phyloP scores from a whole-genome alignment of 2,329 filamentous ascomycete species.

The Phialemonium atrogriseum region DNA sequence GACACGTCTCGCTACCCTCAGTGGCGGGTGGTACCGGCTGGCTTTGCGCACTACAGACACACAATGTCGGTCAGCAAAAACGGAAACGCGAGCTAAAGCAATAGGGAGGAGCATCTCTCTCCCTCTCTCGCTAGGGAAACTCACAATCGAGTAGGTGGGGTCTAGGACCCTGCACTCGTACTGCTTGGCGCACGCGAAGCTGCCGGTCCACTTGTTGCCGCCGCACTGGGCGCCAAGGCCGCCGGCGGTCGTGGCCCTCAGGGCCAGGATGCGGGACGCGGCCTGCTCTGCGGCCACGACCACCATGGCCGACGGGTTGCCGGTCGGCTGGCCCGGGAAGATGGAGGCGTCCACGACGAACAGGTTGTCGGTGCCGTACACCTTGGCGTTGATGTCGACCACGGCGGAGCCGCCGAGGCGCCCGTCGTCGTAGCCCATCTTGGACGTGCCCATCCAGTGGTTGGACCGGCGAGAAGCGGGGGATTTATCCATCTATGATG shows the following conservation, averaged over 20 bases:
- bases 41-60: no score
- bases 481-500: slow-evolving; percentile 28
- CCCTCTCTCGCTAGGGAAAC: no score
- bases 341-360: slow-evolving; percentile 62
- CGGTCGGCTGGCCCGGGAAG: slow-evolving; percentile 60
- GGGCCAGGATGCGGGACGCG: slow-evolving; percentile 39
- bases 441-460: slow-evolving; percentile 52
- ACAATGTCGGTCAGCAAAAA: no score
- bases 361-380: slow-evolving; percentile 60
- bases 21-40: no score
- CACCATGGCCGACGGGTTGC: slow-evolving; percentile 59
- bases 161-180: slow-evolving; percentile 2
- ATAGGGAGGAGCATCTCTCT: neutral
- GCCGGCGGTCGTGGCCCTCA: slow-evolving; percentile 11
- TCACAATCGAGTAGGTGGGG: slow-evolving; percentile 1
- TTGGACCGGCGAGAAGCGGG: slow-evolving; percentile 33
- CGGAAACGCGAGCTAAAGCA: no score
- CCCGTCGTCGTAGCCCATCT: slow-evolving; percentile 50
- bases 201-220: slow-evolving; percentile 4
- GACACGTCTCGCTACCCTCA: no score
- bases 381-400: slow-evolving; percentile 54
- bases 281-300: slow-evolving; percentile 57
- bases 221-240: slow-evolving; percentile 8
- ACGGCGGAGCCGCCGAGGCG: slow-evolving; percentile 47
- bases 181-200: slow-evolving; percentile 1